These are phyloP conservation scores for Lactarius indigo DNA, from an alignment of 768 basidiomycete species.

Conservation along the genomic window DNA sequence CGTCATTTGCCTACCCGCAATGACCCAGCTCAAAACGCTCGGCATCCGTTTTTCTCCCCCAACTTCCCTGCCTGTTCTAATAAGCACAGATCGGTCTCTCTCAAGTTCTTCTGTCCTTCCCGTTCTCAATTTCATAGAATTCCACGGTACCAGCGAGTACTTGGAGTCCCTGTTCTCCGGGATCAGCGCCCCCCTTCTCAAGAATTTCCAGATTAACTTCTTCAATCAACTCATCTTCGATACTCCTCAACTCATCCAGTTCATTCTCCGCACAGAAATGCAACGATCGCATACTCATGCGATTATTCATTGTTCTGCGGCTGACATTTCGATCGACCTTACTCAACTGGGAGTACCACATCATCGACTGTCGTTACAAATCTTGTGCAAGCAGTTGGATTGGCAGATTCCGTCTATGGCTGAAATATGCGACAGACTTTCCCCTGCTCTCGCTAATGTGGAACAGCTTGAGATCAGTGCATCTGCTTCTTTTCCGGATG, in stretches of 20 bases:
- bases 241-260: background rate
- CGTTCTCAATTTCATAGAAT: background rate
- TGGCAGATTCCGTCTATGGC: background rate
- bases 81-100: background rate
- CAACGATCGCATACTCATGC: background rate
- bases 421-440: background rate
- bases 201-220: background rate
- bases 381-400: background rate
- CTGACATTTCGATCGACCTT: background rate
- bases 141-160: slow-evolving; percentile 4
- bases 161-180: slow-evolving; percentile 2
- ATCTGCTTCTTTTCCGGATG: background rate
- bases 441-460: background rate
- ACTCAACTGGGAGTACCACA: background rate
- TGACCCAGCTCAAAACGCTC: slow-evolving; percentile 1
- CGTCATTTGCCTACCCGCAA: background rate
- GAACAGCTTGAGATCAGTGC: background rate
- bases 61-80: background rate
- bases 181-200: background rate
- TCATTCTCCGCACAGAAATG: background rate
- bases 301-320: background rate
- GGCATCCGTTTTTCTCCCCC: background rate
- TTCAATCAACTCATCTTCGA: background rate
- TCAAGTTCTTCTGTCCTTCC: background rate
- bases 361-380: background rate